Percentiles rank a stretch among this genome's conserved stretches.
Evolutionary conservation across 2,329 filamentous ascomycete species (phyloP).

Genomic region (Colletotrichum sp.): DNA sequence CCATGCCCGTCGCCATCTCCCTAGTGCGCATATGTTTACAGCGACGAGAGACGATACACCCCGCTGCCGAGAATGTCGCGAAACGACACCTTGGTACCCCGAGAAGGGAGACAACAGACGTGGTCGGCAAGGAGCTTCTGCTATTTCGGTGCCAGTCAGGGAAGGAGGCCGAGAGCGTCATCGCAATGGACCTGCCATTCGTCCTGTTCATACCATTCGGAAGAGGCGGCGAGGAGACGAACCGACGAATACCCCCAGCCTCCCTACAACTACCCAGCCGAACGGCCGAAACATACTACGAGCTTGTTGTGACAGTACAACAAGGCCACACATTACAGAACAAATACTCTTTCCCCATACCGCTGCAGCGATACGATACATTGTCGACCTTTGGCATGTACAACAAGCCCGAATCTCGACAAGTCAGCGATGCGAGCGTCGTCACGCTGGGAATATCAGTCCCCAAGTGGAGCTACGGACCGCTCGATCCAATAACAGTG

Average conservation of each 20-base stretch:
- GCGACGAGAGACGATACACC: constrained; percentile 94
- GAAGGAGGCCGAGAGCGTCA: constrained; percentile 84
- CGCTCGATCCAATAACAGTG: constrained; percentile 91
- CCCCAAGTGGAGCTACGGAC: constrained; percentile 95
- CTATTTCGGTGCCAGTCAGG: constrained; percentile 86
- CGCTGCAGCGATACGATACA: constrained; percentile 92
- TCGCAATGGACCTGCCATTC: constrained; percentile 97
- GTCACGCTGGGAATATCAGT: constrained; percentile 91
- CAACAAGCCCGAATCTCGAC: constrained; percentile 89
- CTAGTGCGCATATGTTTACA: constrained; percentile 94
- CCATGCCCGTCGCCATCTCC: constrained; percentile 88
- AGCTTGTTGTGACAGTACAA: constrained; percentile 94
- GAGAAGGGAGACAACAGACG: constrained; percentile 86
- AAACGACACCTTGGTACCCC: constrained; percentile 92
- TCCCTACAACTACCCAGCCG: constrained; percentile 89
- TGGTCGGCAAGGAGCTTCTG: constrained; percentile 95
- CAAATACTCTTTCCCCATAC: constrained; percentile 90
- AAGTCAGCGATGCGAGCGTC: constrained; percentile 85
- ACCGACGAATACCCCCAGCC: constrained; percentile 87
- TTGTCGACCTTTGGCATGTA: constrained; percentile 99
- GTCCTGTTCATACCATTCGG: constrained; percentile 97
- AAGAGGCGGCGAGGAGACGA: constrained; percentile 86
- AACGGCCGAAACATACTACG: constrained; percentile 97
- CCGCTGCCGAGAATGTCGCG: constrained; percentile 90
- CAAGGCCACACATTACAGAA: constrained; percentile 87